Percentiles rank a stretch among this genome's conserved stretches.
phyloP scores from a whole-genome alignment of 78 protist species.

The Dictyostelium intermedium region DNA sequence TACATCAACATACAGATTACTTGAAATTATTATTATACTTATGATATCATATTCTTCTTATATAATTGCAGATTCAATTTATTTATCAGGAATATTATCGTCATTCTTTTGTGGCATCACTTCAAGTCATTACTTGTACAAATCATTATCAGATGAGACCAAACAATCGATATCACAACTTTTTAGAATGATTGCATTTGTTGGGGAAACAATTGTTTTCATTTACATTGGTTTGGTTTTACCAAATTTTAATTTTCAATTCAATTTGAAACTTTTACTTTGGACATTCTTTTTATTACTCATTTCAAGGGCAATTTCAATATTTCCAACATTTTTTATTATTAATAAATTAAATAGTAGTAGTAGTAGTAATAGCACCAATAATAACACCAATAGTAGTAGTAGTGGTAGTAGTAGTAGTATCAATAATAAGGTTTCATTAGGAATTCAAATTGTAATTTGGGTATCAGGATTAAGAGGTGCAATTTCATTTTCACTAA shows the following conservation, averaged over 20 bases:
- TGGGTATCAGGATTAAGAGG: slow-evolving; percentile 91
- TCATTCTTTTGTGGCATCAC: slow-evolving; percentile 57
- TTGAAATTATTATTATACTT: slow-evolving; percentile 11
- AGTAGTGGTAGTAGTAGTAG: not conserved
- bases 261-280: not conserved
- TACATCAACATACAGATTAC: not conserved
- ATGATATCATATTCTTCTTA: slow-evolving; percentile 18
- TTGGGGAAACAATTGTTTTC: slow-evolving; percentile 43
- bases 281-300: slow-evolving; percentile 22
- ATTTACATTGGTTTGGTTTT: slow-evolving; percentile 45
- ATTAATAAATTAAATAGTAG: not conserved
- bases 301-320: slow-evolving; percentile 8
- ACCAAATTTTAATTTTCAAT: slow-evolving; percentile 5
- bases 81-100: slow-evolving; percentile 45
- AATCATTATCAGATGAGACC: slow-evolving; percentile 19
- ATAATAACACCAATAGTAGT: not conserved
- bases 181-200: slow-evolving; percentile 7
- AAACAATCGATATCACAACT: slow-evolving; percentile 10
- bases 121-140: slow-evolving; percentile 2
- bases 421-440: not conserved
- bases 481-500: slow-evolving; percentile 92
- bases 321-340: slow-evolving; percentile 4
- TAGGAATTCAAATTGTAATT: slow-evolving; percentile 44
- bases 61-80: slow-evolving; percentile 11
- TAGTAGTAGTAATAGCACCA: not conserved